Conservation (phyloP, 2,329 filamentous ascomycete genomes). For the Epichloe brachyelytri region DNA sequence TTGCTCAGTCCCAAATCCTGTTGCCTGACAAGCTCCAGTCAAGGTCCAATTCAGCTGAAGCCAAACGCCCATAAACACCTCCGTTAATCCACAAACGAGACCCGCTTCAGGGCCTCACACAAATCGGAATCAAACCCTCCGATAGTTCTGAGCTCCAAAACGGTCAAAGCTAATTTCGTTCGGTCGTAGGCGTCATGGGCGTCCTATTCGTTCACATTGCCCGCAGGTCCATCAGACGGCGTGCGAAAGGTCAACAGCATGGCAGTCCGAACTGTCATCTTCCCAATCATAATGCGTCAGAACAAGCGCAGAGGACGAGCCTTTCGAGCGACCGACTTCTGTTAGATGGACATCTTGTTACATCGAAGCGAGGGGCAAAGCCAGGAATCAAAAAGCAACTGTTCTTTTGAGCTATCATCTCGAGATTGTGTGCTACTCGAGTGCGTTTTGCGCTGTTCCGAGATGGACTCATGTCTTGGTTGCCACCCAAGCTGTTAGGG, state of each 20-base stretch:
- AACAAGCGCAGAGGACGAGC: not conserved
- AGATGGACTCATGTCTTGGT: not conserved
- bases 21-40: not conserved
- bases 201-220: not conserved
- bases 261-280: not conserved
- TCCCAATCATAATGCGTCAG: not conserved
- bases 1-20: not conserved
- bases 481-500: not conserved
- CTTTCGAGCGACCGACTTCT: not conserved
- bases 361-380: slow-evolving; percentile 1
- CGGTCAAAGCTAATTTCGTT: not conserved
- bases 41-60: too few species aligned
- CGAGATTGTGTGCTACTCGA: not conserved
- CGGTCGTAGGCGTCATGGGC: not conserved
- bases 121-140: not conserved
- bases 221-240: not conserved
- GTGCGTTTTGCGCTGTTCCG: not conserved
- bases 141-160: not conserved
- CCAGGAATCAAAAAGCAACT: not conserved
- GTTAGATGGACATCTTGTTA: not conserved
- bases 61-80: not conserved
- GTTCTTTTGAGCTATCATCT: not conserved
- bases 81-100: not conserved
- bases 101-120: not conserved
- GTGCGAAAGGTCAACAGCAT: not conserved